Base-by-base conservation (phyloP, 164 flowering plant genomes). In the Piper longum region DNA sequence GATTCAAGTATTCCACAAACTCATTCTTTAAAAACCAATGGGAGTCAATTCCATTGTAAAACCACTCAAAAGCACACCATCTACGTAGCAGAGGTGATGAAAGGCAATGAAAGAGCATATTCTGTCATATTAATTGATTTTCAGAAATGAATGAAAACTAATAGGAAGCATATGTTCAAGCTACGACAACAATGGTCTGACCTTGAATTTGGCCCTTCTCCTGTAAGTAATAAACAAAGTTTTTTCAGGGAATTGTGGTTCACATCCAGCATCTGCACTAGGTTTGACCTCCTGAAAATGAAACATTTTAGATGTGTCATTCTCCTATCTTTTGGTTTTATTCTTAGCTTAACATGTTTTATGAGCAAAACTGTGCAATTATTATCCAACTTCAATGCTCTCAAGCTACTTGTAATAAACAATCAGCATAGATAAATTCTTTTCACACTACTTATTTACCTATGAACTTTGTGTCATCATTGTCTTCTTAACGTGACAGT, bases 11-110 rank as follows among this genome's bases (percentile, higher is more conserved):
- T 66, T 89, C 99, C 59, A 88, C 92, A 81, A 95, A 95, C 73
- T 95, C 99, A 71, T 77, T 81, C 70, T 81, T 85, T 48, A 93
- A 89, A 76, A 95, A 95, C 97, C 99, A 91, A 26, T 96, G 97
- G 68, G 85, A 84, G 72, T 95, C 97, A 67, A 95, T 82, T 41
- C 96, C 93, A 80, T 91, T 87, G 67, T 95, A 95, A 70, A 91
- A 87, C 93, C 95, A 95, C 70, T 95, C 99, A 75, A 74, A 95
- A 57, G 75, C 72, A 71, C 93, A 91, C 96, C 97, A 91, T 72
- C 87, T 83, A 41, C 92, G 85, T 4, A 78, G 76, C 68, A 75
- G 56, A 51, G 64, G 64, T 36, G 89, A 87, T 43, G 84, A 85
- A 16, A 91, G 67, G 73, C 87, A 82, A 72, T 73, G 71, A 56